Conservation (phyloP, 2,329 filamentous ascomycete genomes). For the Elsinoe perseae region DNA sequence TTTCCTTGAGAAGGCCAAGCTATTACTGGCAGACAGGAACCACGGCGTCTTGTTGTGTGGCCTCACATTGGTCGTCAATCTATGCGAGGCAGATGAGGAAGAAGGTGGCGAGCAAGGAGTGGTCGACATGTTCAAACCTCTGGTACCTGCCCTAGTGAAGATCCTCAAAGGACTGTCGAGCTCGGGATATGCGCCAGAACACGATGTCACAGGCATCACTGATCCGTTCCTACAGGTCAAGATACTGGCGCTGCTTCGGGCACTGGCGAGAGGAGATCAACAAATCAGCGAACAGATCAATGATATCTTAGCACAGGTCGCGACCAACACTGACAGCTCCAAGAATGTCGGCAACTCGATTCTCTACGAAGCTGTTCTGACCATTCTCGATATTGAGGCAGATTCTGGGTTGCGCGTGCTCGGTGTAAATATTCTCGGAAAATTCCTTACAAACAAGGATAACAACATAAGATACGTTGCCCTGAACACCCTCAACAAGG, state of each 20-base stretch:
- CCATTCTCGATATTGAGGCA: conserved; percentile 95
- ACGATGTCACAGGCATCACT: conserved; percentile 95
- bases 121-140: conserved; percentile 80
- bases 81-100: conserved; percentile 91
- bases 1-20: conserved; percentile 87
- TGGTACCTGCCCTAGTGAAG: conserved; percentile 78
- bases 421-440: conserved; percentile 95
- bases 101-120: conserved; percentile 85
- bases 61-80: conserved; percentile 77
- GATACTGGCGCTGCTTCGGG: conserved; percentile 76
- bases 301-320: conserved; percentile 85
- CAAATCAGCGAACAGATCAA: conserved; percentile 95
- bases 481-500: conserved; percentile 93
- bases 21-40: conserved; percentile 83
- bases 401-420: conserved; percentile 90
- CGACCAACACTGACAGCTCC: conserved; percentile 93
- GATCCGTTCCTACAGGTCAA: conserved; percentile 98
- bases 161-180: conserved; percentile 87
- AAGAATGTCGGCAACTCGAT: conserved; percentile 99
- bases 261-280: conserved; percentile 77
- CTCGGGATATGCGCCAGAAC: conserved; percentile 93
- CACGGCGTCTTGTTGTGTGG: conserved; percentile 92
- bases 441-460: conserved; percentile 95
- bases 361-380: conserved; percentile 91
- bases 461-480: conserved; percentile 99